Evolutionary conservation across 176 grass and related monocot species (phyloP), one percentile per base, ranked within the genome.

Genomic region (sorghum (Sorghum bicolor)): DNA sequence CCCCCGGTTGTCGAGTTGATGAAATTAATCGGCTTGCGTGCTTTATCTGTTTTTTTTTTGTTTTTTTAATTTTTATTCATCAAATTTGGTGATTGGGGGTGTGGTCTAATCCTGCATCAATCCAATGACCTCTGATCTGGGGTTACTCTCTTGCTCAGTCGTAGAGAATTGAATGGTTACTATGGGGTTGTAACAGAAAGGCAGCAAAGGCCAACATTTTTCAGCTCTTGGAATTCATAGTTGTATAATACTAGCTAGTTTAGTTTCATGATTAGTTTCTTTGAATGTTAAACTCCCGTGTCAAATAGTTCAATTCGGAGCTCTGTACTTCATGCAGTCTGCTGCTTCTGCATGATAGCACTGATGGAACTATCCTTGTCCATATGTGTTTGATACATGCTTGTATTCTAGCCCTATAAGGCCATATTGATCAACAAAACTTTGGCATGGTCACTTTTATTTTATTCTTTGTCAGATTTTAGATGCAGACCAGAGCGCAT

Each of bases 401-500:
- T 11, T 76, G 5, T 70, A 20, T 67, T 53, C 28, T 53, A 29
- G 10, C 38, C 78, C 31, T 47, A 60, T 25, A 25, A 25, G 55
- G 24, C 70, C 66, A 57, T 77, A 26, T 63, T 83, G 50, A 64
- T 44, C 14, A 79, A 52, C 67, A 28, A 19, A 67, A 17, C 45
- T 57, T 15, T 62, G 25, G 87, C 14, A 10, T 5, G 2, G 11
- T 63, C n/a, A 48, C 61, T 38, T 79, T 40, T 66, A 8, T 87
- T 80, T 87, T 79, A 8, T 37, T 30, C 36, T 83, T 72, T 39
- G 3, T 53, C 73, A 98, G 96, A 83, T 87, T 80, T 72, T 86
- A 60, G 91, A 84, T 77, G 83, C 85, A 65, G 88, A 90, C n/a
- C 85, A 94, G 82, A 94, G 69, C 7, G 93, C 94, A 64, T 92